Evolutionary conservation across 106 monocot genomes (phyloP), one percentile per base, ranked within the genome.

Genomic region (Gastrodia elata): DNA sequence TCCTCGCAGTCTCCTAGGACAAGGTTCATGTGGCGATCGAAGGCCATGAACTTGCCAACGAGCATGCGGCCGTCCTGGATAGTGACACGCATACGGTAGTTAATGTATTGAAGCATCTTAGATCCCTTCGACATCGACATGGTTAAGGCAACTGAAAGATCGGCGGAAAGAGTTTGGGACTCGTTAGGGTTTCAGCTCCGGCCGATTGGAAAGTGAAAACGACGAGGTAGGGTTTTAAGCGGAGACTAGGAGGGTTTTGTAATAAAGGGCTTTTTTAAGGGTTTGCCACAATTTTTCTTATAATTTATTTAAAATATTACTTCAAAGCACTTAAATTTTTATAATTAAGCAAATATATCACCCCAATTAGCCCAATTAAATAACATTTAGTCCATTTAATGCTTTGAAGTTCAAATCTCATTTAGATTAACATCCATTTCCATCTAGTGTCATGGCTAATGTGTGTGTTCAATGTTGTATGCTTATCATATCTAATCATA

Each of bases 21-120:
- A 71, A 97, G 92, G 86, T 97, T 97, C 90, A 97, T 92, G 84
- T 97, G 96, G 57, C 96, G 89, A 70, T 97, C 96, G 84, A 97
- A 97, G 73, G 96, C 96, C 90, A 92, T 97, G 92, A 92, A 97
- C 90, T 92, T 92, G 11, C 96, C 92, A 6, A 97, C 96, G 41
- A 97, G 86, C 79, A 92, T 92, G 22, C 96, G 87, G 3, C 96
- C 92, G 56, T 97, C 96, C 74, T 92, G 92, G 83, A 97, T 90
- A 25, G 96, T 97, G 33, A 97, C 92, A 34, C 96, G 87, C 96
- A 97, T 97, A 46, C 96, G 82, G 88, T 97, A 97, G 84, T 97
- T 97, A 44, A 97, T 90, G 86, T 86, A 97, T 58, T 92, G 92
- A 6, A 97, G 92, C 96, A 97, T 97, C 88, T 97, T 97, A 8